phyloP scores from a whole-genome alignment of 805 yeast species.

The Blastobotrys robertii region DNA sequence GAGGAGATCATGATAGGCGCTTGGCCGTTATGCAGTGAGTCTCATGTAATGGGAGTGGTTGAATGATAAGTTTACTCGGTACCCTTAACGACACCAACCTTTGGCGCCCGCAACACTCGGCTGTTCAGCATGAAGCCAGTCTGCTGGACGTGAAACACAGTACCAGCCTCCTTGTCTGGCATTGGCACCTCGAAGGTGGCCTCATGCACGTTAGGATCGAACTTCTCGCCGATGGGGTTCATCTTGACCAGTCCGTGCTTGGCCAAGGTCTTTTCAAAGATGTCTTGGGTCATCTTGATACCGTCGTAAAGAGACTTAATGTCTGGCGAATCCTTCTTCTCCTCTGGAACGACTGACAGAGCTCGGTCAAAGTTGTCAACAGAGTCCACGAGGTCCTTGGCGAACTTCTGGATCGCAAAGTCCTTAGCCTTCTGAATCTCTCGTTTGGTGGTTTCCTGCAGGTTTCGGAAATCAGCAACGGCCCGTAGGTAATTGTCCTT shows the following conservation, averaged over 20 bases:
- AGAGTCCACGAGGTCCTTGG: conserved; percentile 80
- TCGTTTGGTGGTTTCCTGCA: conserved; percentile 82
- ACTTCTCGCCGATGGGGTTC: conserved; percentile 74
- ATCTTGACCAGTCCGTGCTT: conserved; percentile 74
- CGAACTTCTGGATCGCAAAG: conserved; percentile 85
- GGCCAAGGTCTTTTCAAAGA: conserved; percentile 72
- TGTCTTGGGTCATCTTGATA: conserved; percentile 78
- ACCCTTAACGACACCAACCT: conserved; percentile 84
- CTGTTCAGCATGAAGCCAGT: conserved; percentile 78
- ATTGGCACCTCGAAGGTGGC: conserved; percentile 84
- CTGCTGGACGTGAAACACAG: conserved; percentile 88
- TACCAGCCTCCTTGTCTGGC: conserved; percentile 83
- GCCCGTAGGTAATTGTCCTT: conserved; percentile 77
- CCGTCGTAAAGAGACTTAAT: conserved; percentile 76
- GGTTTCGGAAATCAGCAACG: conserved; percentile 84
- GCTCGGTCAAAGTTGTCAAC: conserved; percentile 88
- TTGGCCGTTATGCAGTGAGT: neutral
- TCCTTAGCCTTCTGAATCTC: conserved; percentile 82
- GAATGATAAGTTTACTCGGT: conserved; percentile 22
- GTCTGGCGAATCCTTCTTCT: conserved; percentile 41
- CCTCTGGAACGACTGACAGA: conserved; percentile 46
- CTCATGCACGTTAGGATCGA: conserved; percentile 88
- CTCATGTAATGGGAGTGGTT: neutral
- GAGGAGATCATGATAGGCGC: neutral
- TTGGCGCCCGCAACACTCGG: conserved; percentile 88